A percentile compares a stretch with the other conserved stretches of the same genome.
These are phyloP conservation scores for Prunus armeniaca DNA, from an alignment of 306 rosid genomes.

Conservation along the genomic window DNA sequence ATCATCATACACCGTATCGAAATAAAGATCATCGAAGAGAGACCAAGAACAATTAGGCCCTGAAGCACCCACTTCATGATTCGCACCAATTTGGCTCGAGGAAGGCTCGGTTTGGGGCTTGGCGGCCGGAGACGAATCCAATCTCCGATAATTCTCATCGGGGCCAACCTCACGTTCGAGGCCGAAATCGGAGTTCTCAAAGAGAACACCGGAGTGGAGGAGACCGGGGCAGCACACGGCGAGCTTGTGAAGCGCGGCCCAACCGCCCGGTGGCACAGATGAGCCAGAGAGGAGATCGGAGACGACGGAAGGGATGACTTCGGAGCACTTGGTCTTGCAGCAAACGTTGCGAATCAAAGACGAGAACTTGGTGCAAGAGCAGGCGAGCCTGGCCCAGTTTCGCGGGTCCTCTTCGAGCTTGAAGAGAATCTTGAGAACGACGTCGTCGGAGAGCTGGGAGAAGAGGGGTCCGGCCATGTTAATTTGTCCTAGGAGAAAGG, in stretches of 20 bases:
- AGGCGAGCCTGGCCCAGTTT: constrained; percentile 78
- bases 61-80: constrained; percentile 14
- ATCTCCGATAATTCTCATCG: constrained; percentile 24
- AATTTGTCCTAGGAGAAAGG: background rate
- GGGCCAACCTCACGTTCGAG: constrained; percentile 73
- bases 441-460: constrained; percentile 60
- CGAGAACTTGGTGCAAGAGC: constrained; percentile 66
- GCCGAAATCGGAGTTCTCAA: constrained; percentile 74
- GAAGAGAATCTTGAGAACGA: constrained; percentile 55
- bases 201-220: constrained; percentile 71
- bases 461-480: constrained; percentile 36
- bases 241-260: constrained; percentile 71
- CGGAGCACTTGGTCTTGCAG: constrained; percentile 53
- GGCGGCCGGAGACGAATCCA: constrained; percentile 1
- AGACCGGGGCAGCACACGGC: constrained; percentile 90
- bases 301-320: constrained; percentile 49
- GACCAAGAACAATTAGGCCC: constrained; percentile 65
- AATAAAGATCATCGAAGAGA: constrained; percentile 71
- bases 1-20: constrained; percentile 53
- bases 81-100: constrained; percentile 1
- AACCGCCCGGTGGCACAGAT: constrained; percentile 37
- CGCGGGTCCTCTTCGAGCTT: constrained; percentile 83
- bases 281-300: constrained; percentile 45
- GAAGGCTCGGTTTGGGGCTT: background rate
- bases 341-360: constrained; percentile 56